Conservation (phyloP, 1,139 yeast species). For the Taphrina pruni region DNA sequence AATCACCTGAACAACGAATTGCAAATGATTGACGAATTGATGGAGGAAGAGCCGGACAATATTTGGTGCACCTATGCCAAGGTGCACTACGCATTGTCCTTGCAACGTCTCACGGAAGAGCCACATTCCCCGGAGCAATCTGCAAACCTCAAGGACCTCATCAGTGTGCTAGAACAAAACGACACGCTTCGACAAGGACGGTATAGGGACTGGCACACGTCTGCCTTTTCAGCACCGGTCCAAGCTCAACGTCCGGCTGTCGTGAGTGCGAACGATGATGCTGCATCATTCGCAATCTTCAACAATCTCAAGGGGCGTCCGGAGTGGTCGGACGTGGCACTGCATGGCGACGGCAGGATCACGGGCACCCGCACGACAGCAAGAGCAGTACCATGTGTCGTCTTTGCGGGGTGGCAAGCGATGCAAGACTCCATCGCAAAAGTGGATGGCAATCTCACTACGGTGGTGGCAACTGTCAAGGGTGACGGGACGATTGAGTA, state of each 20-base stretch:
- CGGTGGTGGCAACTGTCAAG: conserved; percentile 1
- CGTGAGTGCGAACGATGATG: background rate
- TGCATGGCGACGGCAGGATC: conserved; percentile 11
- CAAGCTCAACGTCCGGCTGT: background rate
- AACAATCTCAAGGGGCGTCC: background rate
- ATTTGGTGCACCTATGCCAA: conserved; percentile 54
- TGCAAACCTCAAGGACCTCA: conserved; percentile 47
- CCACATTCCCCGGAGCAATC: conserved; percentile 46
- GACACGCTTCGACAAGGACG: conserved; percentile 76
- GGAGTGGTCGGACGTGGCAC: conserved; percentile 23
- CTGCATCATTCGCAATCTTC: background rate
- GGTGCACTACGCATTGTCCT: conserved; percentile 47
- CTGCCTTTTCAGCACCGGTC: background rate
- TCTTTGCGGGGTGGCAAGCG: conserved; percentile 1
- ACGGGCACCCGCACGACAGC: background rate
- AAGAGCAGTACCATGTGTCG: background rate
- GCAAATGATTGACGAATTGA: conserved; percentile 51
- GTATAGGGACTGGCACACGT: conserved; percentile 55
- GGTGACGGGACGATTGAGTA: conserved; percentile 3
- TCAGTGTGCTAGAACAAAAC: conserved; percentile 58
- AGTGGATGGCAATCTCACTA: background rate
- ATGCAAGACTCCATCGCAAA: background rate
- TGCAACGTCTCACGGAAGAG: conserved; percentile 48
- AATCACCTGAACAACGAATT: conserved; percentile 50
- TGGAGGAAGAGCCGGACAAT: conserved; percentile 54